phyloP scores from a whole-genome alignment of 2,329 filamentous ascomycete species.

The Xylaria multiplex region DNA sequence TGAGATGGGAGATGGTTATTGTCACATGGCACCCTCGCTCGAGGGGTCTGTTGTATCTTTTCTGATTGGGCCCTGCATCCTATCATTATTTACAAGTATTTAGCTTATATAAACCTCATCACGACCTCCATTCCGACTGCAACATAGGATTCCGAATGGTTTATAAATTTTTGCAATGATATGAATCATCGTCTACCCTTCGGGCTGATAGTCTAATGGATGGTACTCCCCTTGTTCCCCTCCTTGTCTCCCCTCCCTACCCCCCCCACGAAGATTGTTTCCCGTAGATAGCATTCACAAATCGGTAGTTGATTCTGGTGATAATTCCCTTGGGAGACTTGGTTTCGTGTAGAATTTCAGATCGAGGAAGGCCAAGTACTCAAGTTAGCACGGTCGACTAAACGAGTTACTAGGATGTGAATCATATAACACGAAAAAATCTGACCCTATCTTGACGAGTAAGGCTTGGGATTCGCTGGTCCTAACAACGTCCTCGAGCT shows the following conservation, averaged over 20 bases:
- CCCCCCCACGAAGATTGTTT: too few species aligned
- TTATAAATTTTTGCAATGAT: not conserved
- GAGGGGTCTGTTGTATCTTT: too few species aligned
- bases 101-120: not conserved
- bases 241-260: too few species aligned
- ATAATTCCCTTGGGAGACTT: not conserved
- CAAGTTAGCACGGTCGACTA: not conserved
- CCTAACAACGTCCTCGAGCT: too few species aligned
- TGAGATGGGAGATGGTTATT: not conserved
- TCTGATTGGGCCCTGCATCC: not conserved
- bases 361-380: too few species aligned
- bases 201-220: not conserved
- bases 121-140: too few species aligned
- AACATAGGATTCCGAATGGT: too few species aligned
- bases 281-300: not conserved
- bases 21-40: too few species aligned
- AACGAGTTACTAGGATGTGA: not conserved
- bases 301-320: not conserved
- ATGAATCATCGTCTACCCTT: not conserved
- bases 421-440: too few species aligned
- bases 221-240: not conserved
- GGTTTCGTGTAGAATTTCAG: not conserved
- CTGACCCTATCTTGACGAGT: not conserved
- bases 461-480: too few species aligned
- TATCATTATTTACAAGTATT: not conserved